Evolutionary conservation across 176 grass and related monocot species (phyloP).

Genomic region (Avena sativa): DNA sequence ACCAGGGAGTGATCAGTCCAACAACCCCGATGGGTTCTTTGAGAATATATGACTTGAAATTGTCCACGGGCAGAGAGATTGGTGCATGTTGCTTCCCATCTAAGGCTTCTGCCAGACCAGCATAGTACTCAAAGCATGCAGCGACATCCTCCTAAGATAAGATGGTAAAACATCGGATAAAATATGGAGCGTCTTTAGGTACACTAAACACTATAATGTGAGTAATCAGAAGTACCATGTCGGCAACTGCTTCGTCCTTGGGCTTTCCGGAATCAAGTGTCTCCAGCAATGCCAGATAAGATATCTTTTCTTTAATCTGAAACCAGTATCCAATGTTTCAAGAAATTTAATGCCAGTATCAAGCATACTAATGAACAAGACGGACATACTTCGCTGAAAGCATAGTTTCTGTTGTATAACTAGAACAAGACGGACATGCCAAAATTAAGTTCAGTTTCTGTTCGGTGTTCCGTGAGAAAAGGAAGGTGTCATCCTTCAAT

Average conservation of each 20-base stretch:
- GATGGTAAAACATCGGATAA: conserved; percentile 35
- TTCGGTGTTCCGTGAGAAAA: neutral
- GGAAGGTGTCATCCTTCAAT: neutral
- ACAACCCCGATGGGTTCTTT: conserved; percentile 98
- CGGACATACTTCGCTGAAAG: neutral
- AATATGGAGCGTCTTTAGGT: neutral
- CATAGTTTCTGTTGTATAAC: neutral
- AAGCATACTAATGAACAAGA: conserved; percentile 10
- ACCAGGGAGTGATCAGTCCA: conserved; percentile 97
- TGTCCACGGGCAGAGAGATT: conserved; percentile 85
- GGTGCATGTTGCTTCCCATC: conserved; percentile 76
- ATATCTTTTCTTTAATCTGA: conserved; percentile 86
- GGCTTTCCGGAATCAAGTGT: conserved; percentile 87
- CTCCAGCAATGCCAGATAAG: conserved; percentile 79
- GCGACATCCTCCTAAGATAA: conserved; percentile 89
- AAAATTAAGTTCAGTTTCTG: neutral
- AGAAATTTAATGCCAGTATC: conserved; percentile 18
- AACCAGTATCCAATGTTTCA: conserved; percentile 35
- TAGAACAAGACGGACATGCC: neutral
- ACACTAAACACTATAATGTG: conserved; percentile 7
- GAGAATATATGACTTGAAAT: conserved; percentile 73
- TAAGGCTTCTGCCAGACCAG: conserved; percentile 82
- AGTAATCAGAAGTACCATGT: conserved; percentile 61
- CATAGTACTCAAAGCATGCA: conserved; percentile 93
- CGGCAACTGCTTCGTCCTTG: conserved; percentile 80